Conservation (phyloP, 495 filamentous ascomycete genomes). For the Daldinia caldariorum region DNA sequence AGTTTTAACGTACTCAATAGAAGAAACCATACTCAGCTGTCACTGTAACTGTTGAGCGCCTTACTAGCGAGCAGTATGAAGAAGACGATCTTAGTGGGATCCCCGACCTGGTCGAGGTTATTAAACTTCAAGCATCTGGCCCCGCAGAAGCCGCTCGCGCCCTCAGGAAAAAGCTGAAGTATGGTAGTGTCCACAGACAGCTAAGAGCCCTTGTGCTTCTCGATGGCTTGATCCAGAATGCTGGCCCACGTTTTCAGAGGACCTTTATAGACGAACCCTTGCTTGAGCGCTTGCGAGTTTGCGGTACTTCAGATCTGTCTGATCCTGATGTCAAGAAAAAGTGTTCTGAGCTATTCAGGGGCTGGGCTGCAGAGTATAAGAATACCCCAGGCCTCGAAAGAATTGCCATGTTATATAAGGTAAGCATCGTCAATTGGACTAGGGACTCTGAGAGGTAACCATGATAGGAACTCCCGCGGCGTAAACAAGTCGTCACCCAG, state of each 20-base stretch:
- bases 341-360: constrained; percentile 82
- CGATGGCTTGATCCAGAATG: constrained; percentile 94
- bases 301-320: constrained; percentile 83
- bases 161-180: constrained; percentile 98
- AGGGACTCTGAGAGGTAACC: constrained; percentile 2
- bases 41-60: constrained; percentile 90
- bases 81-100: constrained; percentile 92
- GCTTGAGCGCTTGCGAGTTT: constrained; percentile 89
- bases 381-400: constrained; percentile 80
- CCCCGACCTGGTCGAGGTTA: constrained; percentile 90
- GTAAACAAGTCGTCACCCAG: constrained; percentile 68
- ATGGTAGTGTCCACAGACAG: constrained; percentile 91
- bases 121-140: constrained; percentile 87
- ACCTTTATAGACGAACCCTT: constrained; percentile 91
- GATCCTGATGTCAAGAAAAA: constrained; percentile 87
- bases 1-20: constrained; percentile 53
- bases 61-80: constrained; percentile 89
- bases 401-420: constrained; percentile 81
- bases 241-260: constrained; percentile 86
- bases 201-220: constrained; percentile 89
- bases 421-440: constrained; percentile 27
- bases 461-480: constrained; percentile 61
- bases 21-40: constrained; percentile 95
- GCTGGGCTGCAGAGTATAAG: constrained; percentile 89
- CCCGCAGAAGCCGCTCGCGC: constrained; percentile 92